Percentiles rank a stretch among this genome's conserved stretches.
Evolutionary conservation across 495 filamentous ascomycete genomes (phyloP).

Genomic region (Neurospora hispaniola): DNA sequence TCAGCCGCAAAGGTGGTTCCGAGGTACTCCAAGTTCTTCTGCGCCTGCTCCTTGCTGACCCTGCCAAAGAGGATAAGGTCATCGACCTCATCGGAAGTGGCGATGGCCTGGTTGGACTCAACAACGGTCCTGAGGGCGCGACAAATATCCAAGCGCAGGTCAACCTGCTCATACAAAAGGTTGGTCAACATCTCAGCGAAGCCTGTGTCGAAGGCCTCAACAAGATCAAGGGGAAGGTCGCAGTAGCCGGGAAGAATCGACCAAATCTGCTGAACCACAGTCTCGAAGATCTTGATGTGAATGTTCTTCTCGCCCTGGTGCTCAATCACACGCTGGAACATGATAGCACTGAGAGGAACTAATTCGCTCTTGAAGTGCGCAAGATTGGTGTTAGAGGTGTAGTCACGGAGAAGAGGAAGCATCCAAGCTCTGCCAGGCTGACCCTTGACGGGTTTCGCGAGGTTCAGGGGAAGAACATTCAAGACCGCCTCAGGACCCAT

Average conservation of each 20-base stretch:
- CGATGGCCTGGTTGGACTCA: slow-evolving; percentile 77
- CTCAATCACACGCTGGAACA: slow-evolving; percentile 81
- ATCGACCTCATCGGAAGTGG: slow-evolving; percentile 47
- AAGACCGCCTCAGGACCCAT: slow-evolving; percentile 83
- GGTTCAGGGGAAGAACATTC: slow-evolving; percentile 71
- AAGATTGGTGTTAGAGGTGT: slow-evolving; percentile 73
- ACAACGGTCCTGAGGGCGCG: slow-evolving; percentile 74
- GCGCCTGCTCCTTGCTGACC: slow-evolving; percentile 62
- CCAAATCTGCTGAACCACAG: slow-evolving; percentile 91
- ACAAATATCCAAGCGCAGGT: slow-evolving; percentile 78
- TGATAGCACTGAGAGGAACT: slow-evolving; percentile 75
- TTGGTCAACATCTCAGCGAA: slow-evolving; percentile 89
- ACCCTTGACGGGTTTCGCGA: slow-evolving; percentile 60
- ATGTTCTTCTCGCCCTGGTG: slow-evolving; percentile 75
- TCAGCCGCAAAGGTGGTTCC: slow-evolving; percentile 66
- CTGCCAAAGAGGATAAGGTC: slow-evolving; percentile 60
- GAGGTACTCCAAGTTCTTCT: slow-evolving; percentile 69
- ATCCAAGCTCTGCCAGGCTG: slow-evolving; percentile 89
- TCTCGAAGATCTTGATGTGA: slow-evolving; percentile 96
- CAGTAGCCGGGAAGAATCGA: slow-evolving; percentile 91
- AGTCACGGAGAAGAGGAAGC: slow-evolving; percentile 77
- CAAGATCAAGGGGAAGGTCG: slow-evolving; percentile 73
- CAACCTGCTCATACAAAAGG: slow-evolving; percentile 82
- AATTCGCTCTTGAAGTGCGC: slow-evolving; percentile 76
- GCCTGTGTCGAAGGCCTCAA: slow-evolving; percentile 66